These are phyloP conservation scores for Chlamydomonas reinhardtii DNA, from an alignment of 163 green algal species.

Conservation along the genomic window DNA sequence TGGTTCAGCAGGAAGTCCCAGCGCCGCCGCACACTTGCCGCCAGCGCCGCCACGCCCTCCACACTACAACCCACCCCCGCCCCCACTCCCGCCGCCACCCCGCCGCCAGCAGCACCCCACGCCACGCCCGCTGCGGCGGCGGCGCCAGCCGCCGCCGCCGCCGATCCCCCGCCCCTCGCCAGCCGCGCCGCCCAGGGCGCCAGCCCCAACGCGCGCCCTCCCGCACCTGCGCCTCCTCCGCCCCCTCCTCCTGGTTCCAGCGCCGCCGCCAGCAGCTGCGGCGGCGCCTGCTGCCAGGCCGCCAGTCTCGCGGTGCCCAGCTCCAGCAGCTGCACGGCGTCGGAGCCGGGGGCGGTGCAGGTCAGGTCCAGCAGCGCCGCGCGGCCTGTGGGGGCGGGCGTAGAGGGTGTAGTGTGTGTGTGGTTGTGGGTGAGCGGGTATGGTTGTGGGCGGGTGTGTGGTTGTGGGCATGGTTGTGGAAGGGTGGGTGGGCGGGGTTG, in stretches of 20 bases:
- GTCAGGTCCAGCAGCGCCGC: slow-evolving; percentile 15
- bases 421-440: background rate
- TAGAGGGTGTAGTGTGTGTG: background rate
- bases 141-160: background rate
- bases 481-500: too few species aligned
- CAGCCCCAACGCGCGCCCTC: background rate
- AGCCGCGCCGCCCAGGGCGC: slow-evolving; percentile 34
- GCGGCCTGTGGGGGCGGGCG: background rate
- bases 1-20: background rate
- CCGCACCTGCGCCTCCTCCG: too few species aligned
- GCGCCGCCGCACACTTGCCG: slow-evolving; percentile 2
- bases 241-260: too few species aligned
- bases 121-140: background rate
- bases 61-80: background rate
- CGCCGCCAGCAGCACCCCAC: background rate
- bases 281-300: background rate
- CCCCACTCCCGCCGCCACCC: background rate
- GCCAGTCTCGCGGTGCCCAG: slow-evolving; percentile 13
- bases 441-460: background rate
- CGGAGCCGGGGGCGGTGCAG: background rate
- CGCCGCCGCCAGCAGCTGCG: background rate
- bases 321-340: slow-evolving; percentile 13
- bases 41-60: slow-evolving; percentile 24
- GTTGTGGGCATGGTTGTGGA: too few species aligned
- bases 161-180: background rate